Conservation (phyloP, 768 basidiomycete species). For the Amylocystis lapponica region DNA sequence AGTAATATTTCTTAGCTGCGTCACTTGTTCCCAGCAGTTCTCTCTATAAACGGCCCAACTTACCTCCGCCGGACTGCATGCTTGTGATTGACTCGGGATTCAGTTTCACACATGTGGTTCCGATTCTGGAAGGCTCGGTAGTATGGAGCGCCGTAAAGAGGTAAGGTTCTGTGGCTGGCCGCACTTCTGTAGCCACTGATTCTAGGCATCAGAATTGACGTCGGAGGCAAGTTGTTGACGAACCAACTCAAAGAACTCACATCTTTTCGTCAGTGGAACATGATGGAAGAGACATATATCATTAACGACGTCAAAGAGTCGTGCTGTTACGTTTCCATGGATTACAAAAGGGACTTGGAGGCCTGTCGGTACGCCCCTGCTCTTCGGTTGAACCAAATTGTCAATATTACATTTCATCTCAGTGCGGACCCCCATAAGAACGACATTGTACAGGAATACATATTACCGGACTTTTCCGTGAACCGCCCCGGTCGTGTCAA, state of each 20-base stretch:
- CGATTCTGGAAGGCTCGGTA: slow-evolving; percentile 68
- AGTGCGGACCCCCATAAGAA: slow-evolving; percentile 56
- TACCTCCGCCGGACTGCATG: slow-evolving; percentile 66
- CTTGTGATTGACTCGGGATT: slow-evolving; percentile 88
- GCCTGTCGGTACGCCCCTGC: slow-evolving; percentile 58
- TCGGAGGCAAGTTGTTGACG: slow-evolving; percentile 92
- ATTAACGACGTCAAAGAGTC: slow-evolving; percentile 90
- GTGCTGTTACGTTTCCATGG: slow-evolving; percentile 79
- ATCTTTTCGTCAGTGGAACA: slow-evolving; percentile 95
- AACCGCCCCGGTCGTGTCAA: slow-evolving; percentile 57
- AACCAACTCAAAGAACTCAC: slow-evolving; percentile 93
- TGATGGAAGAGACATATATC: slow-evolving; percentile 96
- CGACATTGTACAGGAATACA: slow-evolving; percentile 78
- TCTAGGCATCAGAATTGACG: slow-evolving; percentile 65
- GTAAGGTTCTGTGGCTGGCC: slow-evolving; percentile 31
- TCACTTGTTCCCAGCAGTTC: slow-evolving; percentile 69
- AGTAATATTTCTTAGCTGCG: slow-evolving; percentile 48
- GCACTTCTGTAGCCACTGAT: slow-evolving; percentile 2
- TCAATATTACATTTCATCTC: slow-evolving; percentile 6
- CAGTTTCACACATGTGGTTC: slow-evolving; percentile 90
- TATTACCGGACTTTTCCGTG: slow-evolving; percentile 81
- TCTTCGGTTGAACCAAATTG: too few relatives aligned
- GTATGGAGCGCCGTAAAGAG: slow-evolving; percentile 80
- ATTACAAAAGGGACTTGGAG: slow-evolving; percentile 72
- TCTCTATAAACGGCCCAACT: slow-evolving; percentile 49